These are phyloP conservation scores for Helianthus annuus DNA, from an alignment of 129 eudicot genomes.

Conservation along the genomic window HanXRQr2.0-SUNRISE NC_035438.2:95427201-95427700, in stretches of 20 bases:
- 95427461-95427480: conserved; percentile 88
- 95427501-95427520: conserved; percentile 88
- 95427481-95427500: conserved; percentile 71
- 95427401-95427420: background rate
- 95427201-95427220: no score
- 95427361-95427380: no score
- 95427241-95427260: conserved; percentile 68
- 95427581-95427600: no score
- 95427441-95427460: conserved; percentile 94
- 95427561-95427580: no score
- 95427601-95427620: no score
- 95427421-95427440: conserved; percentile 9
- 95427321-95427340: conserved; percentile 45
- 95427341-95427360: background rate
- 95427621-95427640: no score
- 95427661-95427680: no score
- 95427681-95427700: no score
- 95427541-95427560: conserved; percentile 73
- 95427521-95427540: conserved; percentile 76
- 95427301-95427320: conserved; percentile 84
- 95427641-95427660: no score
- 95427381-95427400: background rate
- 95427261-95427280: conserved; percentile 67
- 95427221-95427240: conserved; percentile 65
- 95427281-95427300: conserved; percentile 94